Evolutionary conservation across 1,139 yeast species (phyloP).

Genomic region (Starmera stellimalicola): DNA sequence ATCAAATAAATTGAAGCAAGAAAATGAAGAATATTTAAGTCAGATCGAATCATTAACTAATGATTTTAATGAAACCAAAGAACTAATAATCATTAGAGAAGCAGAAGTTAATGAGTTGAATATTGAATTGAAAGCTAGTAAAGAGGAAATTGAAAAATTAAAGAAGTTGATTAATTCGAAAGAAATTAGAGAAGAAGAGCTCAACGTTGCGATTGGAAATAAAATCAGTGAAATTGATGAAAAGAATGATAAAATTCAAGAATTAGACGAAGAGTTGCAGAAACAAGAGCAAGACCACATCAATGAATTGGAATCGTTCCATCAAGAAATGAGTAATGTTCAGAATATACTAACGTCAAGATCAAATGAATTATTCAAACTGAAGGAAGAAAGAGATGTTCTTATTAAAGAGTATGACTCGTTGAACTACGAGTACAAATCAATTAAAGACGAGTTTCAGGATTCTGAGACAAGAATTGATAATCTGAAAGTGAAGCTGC

Average conservation of each 20-base stretch:
- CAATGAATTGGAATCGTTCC: slow-evolving; percentile 26
- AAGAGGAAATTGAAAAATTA: slow-evolving; percentile 8
- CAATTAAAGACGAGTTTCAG: slow-evolving; percentile 19
- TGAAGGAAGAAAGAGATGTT: slow-evolving; percentile 19
- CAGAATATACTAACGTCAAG: slow-evolving; percentile 20
- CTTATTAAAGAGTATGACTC: slow-evolving; percentile 13
- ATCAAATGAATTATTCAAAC: slow-evolving; percentile 17
- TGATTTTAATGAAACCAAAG: slow-evolving; percentile 9
- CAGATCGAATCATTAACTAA: background rate
- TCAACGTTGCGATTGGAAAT: slow-evolving; percentile 9
- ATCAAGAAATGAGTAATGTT: slow-evolving; percentile 23
- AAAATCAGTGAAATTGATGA: slow-evolving; percentile 14
- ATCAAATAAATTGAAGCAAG: background rate
- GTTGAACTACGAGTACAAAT: slow-evolving; percentile 14
- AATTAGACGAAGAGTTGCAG: slow-evolving; percentile 17
- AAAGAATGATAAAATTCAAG: slow-evolving; percentile 19
- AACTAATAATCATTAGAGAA: slow-evolving; percentile 14
- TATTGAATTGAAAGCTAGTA: slow-evolving; percentile 10
- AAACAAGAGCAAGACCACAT: slow-evolving; percentile 25
- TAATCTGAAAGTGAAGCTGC: slow-evolving; percentile 16
- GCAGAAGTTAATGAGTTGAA: slow-evolving; percentile 18
- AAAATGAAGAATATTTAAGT: background rate
- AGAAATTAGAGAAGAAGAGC: slow-evolving; percentile 5
- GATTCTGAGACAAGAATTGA: slow-evolving; percentile 13
- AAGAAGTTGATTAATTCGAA: slow-evolving; percentile 6